Base-by-base conservation (phyloP, 2,329 filamentous ascomycete genomes). In the Aspergillus jensenii region DNA sequence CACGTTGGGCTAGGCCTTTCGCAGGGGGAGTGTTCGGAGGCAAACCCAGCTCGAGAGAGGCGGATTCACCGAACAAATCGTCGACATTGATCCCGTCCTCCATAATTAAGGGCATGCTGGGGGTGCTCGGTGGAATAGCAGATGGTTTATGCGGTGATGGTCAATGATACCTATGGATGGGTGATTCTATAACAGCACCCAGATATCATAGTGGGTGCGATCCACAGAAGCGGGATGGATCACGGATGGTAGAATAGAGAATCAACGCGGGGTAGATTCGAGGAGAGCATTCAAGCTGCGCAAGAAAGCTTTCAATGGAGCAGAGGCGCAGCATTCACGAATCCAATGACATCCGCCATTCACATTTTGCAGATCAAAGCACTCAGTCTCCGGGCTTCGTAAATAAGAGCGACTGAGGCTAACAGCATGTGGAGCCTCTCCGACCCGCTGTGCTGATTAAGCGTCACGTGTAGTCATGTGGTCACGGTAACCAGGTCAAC, bases 61-160 rank as follows among this genome's bases (percentile, higher is more conserved):
- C 76, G 73, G 69, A 80, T 77, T 91, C 89, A 39, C 87, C 89
- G 71, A 93, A 93, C 35, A 93, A 81, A 70, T 93, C 90, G 68
- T 90, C 86, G 43, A 89, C 86, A 64, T 87, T 84, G 65, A 87
- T 73, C 25, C 80, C 78, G 59, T 80, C 75, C 71, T 84, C 78
- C 82, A 87, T 82, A 60, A 84, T 84, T 68, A 82, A 70, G 56
- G 79, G 79, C 78, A 82, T 82, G 43, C 43, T 67, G 60, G 33
- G 27, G 25, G 17, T 23, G 52, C 19, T 35, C 27, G 12, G 35
- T 37, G 9, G 7, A 5, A 17, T 12, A 9, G 40, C 4, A 15
- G 9, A 21, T 37, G 8, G 12, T 19, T 6, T 45, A 33, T 11
- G 12, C 27, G n/a, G 31, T 40, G 27, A 19, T 45, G 45, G 31